Base-by-base conservation (phyloP, 2,329 filamentous ascomycete species). In the Cylindrodendrum hubeiense region DNA sequence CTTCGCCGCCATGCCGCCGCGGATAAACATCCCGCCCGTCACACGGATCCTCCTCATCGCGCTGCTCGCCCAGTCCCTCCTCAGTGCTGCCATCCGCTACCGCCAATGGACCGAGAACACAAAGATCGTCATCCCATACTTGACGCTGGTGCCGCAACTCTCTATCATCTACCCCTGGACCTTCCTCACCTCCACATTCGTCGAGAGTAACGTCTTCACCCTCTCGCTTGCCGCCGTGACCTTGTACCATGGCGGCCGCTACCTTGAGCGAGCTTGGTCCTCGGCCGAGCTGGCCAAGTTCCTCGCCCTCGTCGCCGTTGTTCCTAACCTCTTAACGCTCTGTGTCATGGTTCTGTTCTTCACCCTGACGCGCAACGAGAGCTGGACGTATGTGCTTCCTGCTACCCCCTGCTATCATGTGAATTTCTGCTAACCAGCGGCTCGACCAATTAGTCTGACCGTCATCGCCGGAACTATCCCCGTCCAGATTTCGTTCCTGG, bases 261-360 rank as follows among this genome's bases (percentile, higher is more conserved):
- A 99, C 79, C 88, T 99, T 22, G 96, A 99, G 86, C 87, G 96
- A 75, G 95, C 96, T 34, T 99, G 95, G 96, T 95, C 94, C 33
- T 95, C 93, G 26, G 89, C 88, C 62, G 95, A 98, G 79, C 93
- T 98, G 78, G 93, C 90, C 75, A 98, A 97, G 81, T 98, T 98
- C 79, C 84, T 98, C 51, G 83, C 93, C 17, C 86, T 97, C 69
- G 87, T 91, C 52, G 86, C 93, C 15, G 79, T 97, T 75, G 85
- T 97, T 60, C 94, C 96, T 34, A 98, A 98, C 79, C 71, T 92
- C 19, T 75, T 94, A 65, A 90, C 90, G 62, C 94, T 96, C 76
- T 82, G 89, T 28, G 83, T 92, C 68, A 91, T 96, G 80, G 85
- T 94, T 37, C 74, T 91, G n/a, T 90, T 93, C 81, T 94, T 91